Evolutionary conservation across 495 filamentous ascomycete species (phyloP).

Genomic region (Podospora australis): DNA sequence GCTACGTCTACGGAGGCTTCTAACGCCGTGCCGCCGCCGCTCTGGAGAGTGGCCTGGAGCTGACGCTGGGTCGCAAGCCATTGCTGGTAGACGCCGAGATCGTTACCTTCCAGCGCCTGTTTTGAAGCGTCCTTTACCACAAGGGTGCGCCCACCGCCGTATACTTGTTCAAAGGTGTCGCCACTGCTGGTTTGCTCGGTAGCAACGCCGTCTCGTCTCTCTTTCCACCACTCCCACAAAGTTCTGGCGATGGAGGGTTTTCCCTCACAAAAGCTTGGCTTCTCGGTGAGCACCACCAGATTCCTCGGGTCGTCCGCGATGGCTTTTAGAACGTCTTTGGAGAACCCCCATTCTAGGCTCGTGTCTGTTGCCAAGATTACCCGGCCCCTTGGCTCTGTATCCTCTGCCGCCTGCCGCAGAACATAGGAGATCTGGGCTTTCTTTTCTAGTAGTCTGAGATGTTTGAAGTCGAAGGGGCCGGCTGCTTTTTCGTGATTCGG

Average conservation of each 20-base stretch:
- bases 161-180: constrained; percentile 57
- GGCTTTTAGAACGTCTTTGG: constrained; percentile 69
- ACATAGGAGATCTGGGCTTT: constrained; percentile 65
- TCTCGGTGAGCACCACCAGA: constrained; percentile 78
- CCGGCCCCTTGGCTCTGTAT: constrained; percentile 42
- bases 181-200: constrained; percentile 51
- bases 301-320: constrained; percentile 73
- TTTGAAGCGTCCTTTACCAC: constrained; percentile 53
- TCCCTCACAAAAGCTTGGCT: constrained; percentile 33
- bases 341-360: constrained; percentile 92
- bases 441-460: constrained; percentile 72
- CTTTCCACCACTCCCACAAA: constrained; percentile 70
- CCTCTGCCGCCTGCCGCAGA: constrained; percentile 31
- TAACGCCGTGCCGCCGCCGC: constrained; percentile 54
- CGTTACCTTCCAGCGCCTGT: constrained; percentile 61
- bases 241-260: constrained; percentile 47
- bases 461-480: constrained; percentile 85
- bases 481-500: constrained; percentile 37
- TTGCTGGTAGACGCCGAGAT: constrained; percentile 77
- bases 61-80: constrained; percentile 79
- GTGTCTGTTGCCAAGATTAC: constrained; percentile 90
- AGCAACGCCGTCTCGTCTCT: constrained; percentile 56
- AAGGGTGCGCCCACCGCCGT: constrained; percentile 57
- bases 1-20: constrained; percentile 70
- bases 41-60: constrained; percentile 66